A percentile compares a stretch with the other conserved stretches of the same genome.
Conservation (phyloP, 768 basidiomycete species). For the Naganishia vaughanmartiniae region DNA sequence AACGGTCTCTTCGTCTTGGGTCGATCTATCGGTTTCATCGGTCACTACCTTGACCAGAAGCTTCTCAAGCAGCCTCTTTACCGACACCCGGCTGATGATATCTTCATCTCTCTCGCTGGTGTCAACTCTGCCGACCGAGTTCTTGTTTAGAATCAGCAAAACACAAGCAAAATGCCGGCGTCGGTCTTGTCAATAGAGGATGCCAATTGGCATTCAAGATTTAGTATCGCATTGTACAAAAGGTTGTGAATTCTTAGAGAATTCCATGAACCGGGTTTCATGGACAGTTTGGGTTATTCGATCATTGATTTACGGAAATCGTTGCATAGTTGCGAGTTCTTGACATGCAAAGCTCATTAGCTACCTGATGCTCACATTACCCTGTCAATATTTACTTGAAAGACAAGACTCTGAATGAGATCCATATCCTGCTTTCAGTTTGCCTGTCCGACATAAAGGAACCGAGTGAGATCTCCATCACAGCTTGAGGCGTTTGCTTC, state of each 20-base stretch:
- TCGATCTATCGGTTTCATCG: slow-evolving; percentile 95
- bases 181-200: slow-evolving; percentile 6
- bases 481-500: too few species aligned
- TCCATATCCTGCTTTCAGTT: too few species aligned
- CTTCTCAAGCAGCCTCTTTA: slow-evolving; percentile 86
- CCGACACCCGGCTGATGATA: slow-evolving; percentile 88
- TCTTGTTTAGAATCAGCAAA: slow-evolving; percentile 3
- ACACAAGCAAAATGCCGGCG: background rate
- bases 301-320: background rate
- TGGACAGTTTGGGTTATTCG: slow-evolving; percentile 25
- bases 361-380: too few species aligned
- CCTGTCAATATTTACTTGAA: too few species aligned
- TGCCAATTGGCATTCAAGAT: background rate
- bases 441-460: too few species aligned
- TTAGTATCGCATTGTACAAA: slow-evolving; percentile 12
- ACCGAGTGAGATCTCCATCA: too few species aligned
- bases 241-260: slow-evolving; percentile 23
- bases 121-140: slow-evolving; percentile 26
- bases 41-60: slow-evolving; percentile 95
- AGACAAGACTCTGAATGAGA: too few species aligned
- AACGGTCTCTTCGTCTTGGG: slow-evolving; percentile 97
- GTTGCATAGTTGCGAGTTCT: too few species aligned
- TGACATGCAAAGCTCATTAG: too few species aligned
- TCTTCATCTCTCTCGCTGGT: slow-evolving; percentile 51
- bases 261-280: slow-evolving; percentile 16